Evolutionary conservation across 495 filamentous ascomycete genomes (phyloP).

Genomic region (Penicillium atrosanguineum): DNA sequence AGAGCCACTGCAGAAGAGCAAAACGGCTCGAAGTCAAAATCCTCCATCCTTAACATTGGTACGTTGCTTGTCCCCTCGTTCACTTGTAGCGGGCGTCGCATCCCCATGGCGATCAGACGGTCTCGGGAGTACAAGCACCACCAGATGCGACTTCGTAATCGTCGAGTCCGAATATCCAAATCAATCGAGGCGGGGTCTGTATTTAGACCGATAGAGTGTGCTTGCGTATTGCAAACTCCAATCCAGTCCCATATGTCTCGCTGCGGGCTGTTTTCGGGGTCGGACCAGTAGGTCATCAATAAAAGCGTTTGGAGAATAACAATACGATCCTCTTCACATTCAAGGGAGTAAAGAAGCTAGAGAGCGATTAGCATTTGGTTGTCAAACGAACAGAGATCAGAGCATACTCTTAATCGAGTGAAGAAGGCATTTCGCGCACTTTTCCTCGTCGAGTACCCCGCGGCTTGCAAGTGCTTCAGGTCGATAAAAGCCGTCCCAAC

Average conservation of each 20-base stretch:
- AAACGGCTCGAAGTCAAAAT: slow-evolving; percentile 71
- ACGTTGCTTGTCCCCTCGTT: slow-evolving; percentile 85
- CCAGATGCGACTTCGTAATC: slow-evolving; percentile 79
- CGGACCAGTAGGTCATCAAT: slow-evolving; percentile 86
- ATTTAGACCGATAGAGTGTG: slow-evolving; percentile 78
- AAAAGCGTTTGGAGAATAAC: slow-evolving; percentile 75
- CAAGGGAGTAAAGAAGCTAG: slow-evolving; percentile 71
- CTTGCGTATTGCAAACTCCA: slow-evolving; percentile 75
- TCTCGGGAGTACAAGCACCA: slow-evolving; percentile 92
- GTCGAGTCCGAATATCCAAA: slow-evolving; percentile 56
- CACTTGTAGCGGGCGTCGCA: slow-evolving; percentile 80
- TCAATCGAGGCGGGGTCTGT: slow-evolving; percentile 65
- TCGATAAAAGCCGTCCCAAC: slow-evolving; percentile 74
- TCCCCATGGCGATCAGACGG: slow-evolving; percentile 78
- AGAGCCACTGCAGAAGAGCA: slow-evolving; percentile 43
- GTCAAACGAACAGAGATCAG: neutral
- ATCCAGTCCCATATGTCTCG: slow-evolving; percentile 86
- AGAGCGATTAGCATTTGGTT: neutral
- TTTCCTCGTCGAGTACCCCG: slow-evolving; percentile 68
- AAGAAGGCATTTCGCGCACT: slow-evolving; percentile 75
- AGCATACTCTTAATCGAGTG: slow-evolving; percentile 65
- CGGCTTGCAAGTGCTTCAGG: slow-evolving; percentile 60
- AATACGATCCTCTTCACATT: slow-evolving; percentile 78
- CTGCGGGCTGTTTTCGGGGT: slow-evolving; percentile 60
- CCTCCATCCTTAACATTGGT: slow-evolving; percentile 71